A percentile compares a stretch with the other conserved stretches of the same genome.
Conservation (phyloP, 2,329 filamentous ascomycete species). For the Aureobasidium sp. region DNA sequence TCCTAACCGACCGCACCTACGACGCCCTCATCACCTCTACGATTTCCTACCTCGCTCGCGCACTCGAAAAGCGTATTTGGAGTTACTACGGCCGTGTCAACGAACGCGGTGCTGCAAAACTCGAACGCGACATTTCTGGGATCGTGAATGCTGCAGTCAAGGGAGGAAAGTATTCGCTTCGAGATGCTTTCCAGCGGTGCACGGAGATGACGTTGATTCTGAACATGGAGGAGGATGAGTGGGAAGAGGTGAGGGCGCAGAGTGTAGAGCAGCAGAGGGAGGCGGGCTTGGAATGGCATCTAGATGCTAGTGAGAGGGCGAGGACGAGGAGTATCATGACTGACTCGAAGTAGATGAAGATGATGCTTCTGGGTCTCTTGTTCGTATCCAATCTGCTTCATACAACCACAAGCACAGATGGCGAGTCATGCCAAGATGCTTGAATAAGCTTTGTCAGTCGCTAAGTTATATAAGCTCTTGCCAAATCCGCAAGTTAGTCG, state of each 20-base stretch:
- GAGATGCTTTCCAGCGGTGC: constrained; percentile 68
- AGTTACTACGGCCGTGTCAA: constrained; percentile 71
- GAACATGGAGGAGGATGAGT: constrained; percentile 94
- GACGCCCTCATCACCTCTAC: constrained; percentile 67
- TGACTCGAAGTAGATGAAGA: not conserved
- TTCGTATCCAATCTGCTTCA: not conserved
- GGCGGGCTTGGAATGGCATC: constrained; percentile 61
- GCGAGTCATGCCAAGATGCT: not conserved
- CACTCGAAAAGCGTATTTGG: constrained; percentile 83
- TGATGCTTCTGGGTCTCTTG: too few relatives aligned
- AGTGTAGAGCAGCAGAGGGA: constrained; percentile 38
- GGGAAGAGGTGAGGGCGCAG: constrained; percentile 57
- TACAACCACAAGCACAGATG: not conserved
- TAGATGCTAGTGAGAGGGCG: constrained; percentile 64
- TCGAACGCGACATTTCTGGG: constrained; percentile 76
- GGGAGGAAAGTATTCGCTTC: constrained; percentile 64
- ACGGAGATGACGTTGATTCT: constrained; percentile 77
- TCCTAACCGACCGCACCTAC: constrained; percentile 72
- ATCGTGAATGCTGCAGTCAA: constrained; percentile 60
- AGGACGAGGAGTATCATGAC: constrained; percentile 58
- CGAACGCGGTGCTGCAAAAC: constrained; percentile 68
- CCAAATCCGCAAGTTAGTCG: not conserved
- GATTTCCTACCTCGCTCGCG: constrained; percentile 63
- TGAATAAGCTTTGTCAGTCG: not conserved
- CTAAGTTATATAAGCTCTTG: not conserved